These are phyloP conservation scores for Claviceps maximensis DNA, from an alignment of 2,329 filamentous ascomycete species.

Conservation along the genomic window DNA sequence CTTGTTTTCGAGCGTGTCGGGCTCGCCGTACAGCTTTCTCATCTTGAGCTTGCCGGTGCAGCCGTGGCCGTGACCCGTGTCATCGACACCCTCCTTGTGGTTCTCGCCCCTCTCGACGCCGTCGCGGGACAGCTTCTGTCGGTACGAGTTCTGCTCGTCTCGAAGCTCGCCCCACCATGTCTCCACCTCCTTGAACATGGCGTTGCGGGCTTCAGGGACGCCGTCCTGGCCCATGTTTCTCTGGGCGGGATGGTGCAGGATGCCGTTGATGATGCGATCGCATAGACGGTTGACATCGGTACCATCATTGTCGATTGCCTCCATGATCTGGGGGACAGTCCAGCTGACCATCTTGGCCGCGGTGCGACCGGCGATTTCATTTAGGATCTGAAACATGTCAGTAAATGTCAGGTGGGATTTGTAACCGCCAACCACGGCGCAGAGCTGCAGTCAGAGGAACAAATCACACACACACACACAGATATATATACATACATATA, in stretches of 20 bases:
- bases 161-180: slow-evolving; percentile 68
- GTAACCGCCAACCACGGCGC: too few relatives aligned
- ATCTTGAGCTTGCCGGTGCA: slow-evolving; percentile 68
- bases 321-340: slow-evolving; percentile 80
- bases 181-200: slow-evolving; percentile 70
- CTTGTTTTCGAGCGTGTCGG: slow-evolving; percentile 38
- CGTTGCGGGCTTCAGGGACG: slow-evolving; percentile 53
- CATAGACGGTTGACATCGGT: slow-evolving; percentile 57
- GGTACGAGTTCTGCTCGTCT: slow-evolving; percentile 50
- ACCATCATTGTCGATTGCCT: slow-evolving; percentile 69
- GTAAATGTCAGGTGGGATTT: neutral
- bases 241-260: slow-evolving; percentile 81
- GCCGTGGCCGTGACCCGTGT: slow-evolving; percentile 75
- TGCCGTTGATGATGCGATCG: slow-evolving; percentile 64
- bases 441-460: too few relatives aligned
- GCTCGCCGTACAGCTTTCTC: slow-evolving; percentile 48
- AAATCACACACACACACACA: too few relatives aligned
- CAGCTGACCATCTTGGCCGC: slow-evolving; percentile 69
- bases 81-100: slow-evolving; percentile 73
- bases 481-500: too few relatives aligned
- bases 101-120: slow-evolving; percentile 70
- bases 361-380: slow-evolving; percentile 74
- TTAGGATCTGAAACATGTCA: slow-evolving; percentile 46
- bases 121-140: slow-evolving; percentile 60
- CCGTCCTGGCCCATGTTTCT: slow-evolving; percentile 57